A percentile compares a stretch with the other conserved stretches of the same genome.
Evolutionary conservation across 2,329 filamentous ascomycete genomes (phyloP).

Genomic region (Fusarium sp.): DNA sequence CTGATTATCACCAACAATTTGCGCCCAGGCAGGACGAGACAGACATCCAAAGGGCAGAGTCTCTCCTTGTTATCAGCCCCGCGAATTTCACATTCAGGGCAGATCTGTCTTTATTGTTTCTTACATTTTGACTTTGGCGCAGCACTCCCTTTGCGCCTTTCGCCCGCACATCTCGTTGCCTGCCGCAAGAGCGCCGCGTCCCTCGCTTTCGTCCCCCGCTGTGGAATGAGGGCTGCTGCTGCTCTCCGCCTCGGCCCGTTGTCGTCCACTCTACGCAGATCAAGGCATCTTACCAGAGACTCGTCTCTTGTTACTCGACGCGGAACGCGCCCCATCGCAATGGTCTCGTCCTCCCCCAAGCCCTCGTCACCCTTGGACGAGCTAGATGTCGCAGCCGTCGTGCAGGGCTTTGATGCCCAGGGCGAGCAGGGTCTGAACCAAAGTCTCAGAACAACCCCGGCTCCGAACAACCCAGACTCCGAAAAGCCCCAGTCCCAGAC

Average conservation of each 20-base stretch:
- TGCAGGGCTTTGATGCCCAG: slow-evolving; percentile 35
- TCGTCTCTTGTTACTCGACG: slow-evolving; percentile 21
- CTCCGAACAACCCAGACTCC: slow-evolving; percentile 23
- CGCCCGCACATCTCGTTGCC: slow-evolving; percentile 7
- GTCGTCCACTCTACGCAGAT: slow-evolving; percentile 37
- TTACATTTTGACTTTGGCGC: slow-evolving; percentile 5
- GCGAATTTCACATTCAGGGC: not conserved
- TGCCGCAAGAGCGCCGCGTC: slow-evolving; percentile 20
- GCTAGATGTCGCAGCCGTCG: slow-evolving; percentile 25
- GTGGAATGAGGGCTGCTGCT: slow-evolving; percentile 47
- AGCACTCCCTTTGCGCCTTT: slow-evolving; percentile 3
- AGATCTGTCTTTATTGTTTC: not conserved
- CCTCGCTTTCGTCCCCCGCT: slow-evolving; percentile 6
- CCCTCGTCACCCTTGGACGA: slow-evolving; percentile 25
- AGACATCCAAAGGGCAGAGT: not conserved
- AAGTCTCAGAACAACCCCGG: slow-evolving; percentile 10
- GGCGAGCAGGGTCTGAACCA: slow-evolving; percentile 22
- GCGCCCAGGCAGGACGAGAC: slow-evolving; percentile 3
- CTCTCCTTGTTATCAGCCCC: slow-evolving; percentile 8
- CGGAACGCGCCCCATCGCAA: slow-evolving; percentile 28
- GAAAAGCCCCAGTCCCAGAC: slow-evolving; percentile 10
- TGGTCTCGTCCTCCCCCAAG: slow-evolving; percentile 33
- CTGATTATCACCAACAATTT: slow-evolving; percentile 27
- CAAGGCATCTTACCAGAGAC: slow-evolving; percentile 31
- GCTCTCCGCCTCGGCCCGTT: slow-evolving; percentile 41